phyloP scores from a whole-genome alignment of 2,329 filamentous ascomycete species.

The Alternaria arbusti region DNA sequence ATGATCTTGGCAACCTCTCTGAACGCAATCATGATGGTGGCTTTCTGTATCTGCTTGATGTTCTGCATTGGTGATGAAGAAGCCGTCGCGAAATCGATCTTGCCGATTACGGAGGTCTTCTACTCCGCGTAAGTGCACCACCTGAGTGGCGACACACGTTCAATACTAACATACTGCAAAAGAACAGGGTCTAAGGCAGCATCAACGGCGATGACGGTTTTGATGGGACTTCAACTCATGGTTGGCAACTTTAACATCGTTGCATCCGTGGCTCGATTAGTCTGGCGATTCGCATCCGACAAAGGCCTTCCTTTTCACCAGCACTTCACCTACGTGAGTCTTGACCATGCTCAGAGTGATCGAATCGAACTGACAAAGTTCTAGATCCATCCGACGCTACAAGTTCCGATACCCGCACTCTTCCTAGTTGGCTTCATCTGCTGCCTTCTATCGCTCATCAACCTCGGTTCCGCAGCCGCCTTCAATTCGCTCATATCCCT shows the following conservation, averaged over 20 bases:
- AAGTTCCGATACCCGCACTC: constrained; percentile 27
- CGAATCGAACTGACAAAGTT: neutral
- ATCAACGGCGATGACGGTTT: constrained; percentile 19
- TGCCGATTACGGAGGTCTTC: constrained; percentile 46
- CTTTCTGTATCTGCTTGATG: constrained; percentile 51
- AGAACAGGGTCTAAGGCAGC: constrained; percentile 42
- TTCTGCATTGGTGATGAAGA: constrained; percentile 51
- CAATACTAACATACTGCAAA: neutral
- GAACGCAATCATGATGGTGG: constrained; percentile 50
- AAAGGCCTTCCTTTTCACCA: constrained; percentile 27
- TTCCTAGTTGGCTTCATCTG: constrained; percentile 35
- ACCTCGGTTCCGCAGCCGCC: constrained; percentile 47
- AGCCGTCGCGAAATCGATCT: constrained; percentile 9
- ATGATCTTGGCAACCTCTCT: constrained; percentile 52
- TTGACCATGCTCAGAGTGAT: neutral
- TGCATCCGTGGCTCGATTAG: constrained; percentile 29
- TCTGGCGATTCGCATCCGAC: constrained; percentile 37
- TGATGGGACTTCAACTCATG: constrained; percentile 19
- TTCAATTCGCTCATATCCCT: constrained; percentile 49
- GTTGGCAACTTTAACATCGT: constrained; percentile 40
- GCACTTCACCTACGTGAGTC: constrained; percentile 23
- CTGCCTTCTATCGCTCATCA: constrained; percentile 48
- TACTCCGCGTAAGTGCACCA: constrained; percentile 21
- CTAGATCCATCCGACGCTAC: constrained; percentile 22
- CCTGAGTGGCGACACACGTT: neutral